Evolutionary conservation across 352 stramenopile genomes (phyloP), one percentile per base, ranked within the genome.

Genomic region (Phytophthora pisi): DNA sequence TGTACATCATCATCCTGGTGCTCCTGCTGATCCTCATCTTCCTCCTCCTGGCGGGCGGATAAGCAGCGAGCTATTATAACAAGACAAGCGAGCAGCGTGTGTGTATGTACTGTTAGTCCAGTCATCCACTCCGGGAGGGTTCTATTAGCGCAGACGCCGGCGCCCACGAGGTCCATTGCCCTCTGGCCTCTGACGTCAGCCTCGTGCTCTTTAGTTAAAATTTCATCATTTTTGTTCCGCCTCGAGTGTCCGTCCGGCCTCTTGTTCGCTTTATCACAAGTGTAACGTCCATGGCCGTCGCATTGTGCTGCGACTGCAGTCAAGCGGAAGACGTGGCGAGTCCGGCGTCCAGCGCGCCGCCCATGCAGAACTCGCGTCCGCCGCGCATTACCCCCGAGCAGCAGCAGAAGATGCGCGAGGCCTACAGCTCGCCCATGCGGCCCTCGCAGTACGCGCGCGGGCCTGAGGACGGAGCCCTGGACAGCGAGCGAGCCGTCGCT

Each of bases 1-100:
- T 97, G 51, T 97, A 97, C 78, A 68, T 97, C 40, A 93, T 89
- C 64, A 97, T 97, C 75, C 68, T 95, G 59, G 78, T 97, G 43
- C 77, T 97, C 26, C 70, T 91, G 52, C 76, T 88, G 58, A 93
- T 97, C 64, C 82, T 97, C 64, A 87, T 96, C 53, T 91, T 97
- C 71, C 78, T 97, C 16, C 74, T 97, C n/a, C 61, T 97, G 30
- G 81, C 84, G 3, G 86, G 88, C 30, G 82, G 84, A 51, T 86
- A 70, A 72, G 50, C 24, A 18, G 38, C 31, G 11, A 38, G 31
- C 9, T 38, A 38, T 38, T 38, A 38, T 30, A 30, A 30, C 26
- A 30, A 4, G 26, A 30, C 26, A 28, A 28, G 26, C 31, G 8
- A 38, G 31, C 31, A 15, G 31, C 13, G 31, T 38, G 26, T 30